phyloP scores from a whole-genome alignment of 2,329 filamentous ascomycete genomes.

The Mariannaea sp. region DNA sequence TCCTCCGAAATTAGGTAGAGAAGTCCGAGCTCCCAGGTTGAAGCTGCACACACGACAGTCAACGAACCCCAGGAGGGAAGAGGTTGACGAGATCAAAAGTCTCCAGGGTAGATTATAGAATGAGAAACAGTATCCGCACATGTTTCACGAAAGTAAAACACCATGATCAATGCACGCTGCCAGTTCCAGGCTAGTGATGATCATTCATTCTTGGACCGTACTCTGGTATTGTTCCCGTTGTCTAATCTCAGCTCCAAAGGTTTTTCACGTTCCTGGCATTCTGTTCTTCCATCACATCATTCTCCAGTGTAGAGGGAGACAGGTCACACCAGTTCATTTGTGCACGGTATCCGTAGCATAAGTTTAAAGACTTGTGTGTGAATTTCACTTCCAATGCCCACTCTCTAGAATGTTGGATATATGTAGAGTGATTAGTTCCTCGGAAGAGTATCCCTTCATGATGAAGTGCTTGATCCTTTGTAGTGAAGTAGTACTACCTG shows the following conservation, averaged over 20 bases:
- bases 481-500: neutral
- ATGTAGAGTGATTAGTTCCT: too few species aligned
- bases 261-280: slow-evolving; percentile 9
- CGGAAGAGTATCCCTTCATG: too few species aligned
- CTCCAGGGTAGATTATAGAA: slow-evolving; percentile 2
- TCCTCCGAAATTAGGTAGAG: slow-evolving; percentile 31
- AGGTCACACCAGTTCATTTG: too few species aligned
- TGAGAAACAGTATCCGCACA: neutral
- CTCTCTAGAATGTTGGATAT: too few species aligned
- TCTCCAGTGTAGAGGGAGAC: too few species aligned
- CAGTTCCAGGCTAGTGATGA: neutral
- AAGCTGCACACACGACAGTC: slow-evolving; percentile 10
- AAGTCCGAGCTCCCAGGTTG: slow-evolving; percentile 30
- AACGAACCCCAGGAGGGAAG: slow-evolving; percentile 23
- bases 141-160: slow-evolving; percentile 14
- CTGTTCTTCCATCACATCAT: neutral
- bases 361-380: too few species aligned
- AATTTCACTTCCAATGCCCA: too few species aligned
- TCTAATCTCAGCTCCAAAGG: neutral
- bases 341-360: too few species aligned
- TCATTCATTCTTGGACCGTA: neutral
- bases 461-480: too few species aligned
- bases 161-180: slow-evolving; percentile 1
- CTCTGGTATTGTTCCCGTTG: neutral
- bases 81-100: too few species aligned